phyloP scores from a whole-genome alignment of 768 basidiomycete species.

The Wakefieldia striispora region DNA sequence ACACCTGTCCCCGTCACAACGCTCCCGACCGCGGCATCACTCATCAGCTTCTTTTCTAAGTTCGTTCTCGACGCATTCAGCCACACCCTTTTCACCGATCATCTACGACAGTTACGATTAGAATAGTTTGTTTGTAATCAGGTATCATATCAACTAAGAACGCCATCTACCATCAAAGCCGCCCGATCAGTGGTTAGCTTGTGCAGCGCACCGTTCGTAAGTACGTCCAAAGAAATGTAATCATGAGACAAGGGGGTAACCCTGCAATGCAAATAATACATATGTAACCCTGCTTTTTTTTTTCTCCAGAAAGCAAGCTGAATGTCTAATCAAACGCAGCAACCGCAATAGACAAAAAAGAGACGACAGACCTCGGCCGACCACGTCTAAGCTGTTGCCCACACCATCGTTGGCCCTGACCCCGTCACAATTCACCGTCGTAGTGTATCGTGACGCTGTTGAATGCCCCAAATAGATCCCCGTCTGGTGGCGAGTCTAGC shows the following conservation, averaged over 20 bases:
- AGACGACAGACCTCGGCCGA: constrained; percentile 21
- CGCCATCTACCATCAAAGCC: constrained; percentile 12
- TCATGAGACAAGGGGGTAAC: constrained; percentile 14
- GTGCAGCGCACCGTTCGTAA: constrained; percentile 19
- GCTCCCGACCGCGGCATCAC: constrained; percentile 19
- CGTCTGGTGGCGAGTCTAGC: constrained; percentile 42
- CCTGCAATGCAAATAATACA: constrained; percentile 36
- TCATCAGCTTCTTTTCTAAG: constrained; percentile 20
- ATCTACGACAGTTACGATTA: constrained; percentile 20
- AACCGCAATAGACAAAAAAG: neutral
- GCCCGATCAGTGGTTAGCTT: constrained; percentile 21
- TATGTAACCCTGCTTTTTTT: constrained; percentile 23
- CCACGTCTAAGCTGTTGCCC: neutral
- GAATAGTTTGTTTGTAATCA: constrained; percentile 29
- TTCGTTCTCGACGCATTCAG: constrained; percentile 2
- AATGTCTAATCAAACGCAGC: constrained; percentile 19
- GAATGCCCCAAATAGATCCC: constrained; percentile 83
- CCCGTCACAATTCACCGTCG: constrained; percentile 58
- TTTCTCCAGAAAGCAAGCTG: constrained; percentile 21
- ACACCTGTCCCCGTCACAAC: neutral
- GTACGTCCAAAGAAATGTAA: constrained; percentile 23
- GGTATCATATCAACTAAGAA: constrained; percentile 32
- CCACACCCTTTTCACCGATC: neutral
- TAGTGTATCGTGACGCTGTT: constrained; percentile 87
- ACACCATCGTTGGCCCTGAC: neutral